Conservation (phyloP, 2,329 filamentous ascomycete species). For the Penicillium sp. region DNA sequence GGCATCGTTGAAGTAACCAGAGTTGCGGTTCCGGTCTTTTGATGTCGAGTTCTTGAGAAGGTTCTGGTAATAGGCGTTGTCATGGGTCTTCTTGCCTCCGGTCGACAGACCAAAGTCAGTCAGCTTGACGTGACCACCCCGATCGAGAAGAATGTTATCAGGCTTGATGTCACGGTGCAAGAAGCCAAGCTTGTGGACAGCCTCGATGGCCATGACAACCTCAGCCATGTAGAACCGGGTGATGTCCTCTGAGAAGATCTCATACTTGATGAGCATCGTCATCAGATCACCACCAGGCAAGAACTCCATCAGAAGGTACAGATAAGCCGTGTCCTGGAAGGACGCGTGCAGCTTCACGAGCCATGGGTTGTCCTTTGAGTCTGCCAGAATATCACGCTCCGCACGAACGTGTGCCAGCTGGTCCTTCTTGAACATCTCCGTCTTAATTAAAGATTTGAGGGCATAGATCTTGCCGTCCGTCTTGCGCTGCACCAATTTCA, state of each 20-base stretch:
- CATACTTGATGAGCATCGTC: constrained; percentile 99
- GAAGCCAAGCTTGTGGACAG: constrained; percentile 95
- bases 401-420: constrained; percentile 95
- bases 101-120: constrained; percentile 98
- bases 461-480: constrained; percentile 95
- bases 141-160: constrained; percentile 94
- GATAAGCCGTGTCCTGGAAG: constrained; percentile 91
- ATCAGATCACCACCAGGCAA: constrained; percentile 96
- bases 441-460: constrained; percentile 96
- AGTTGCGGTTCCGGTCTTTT: constrained; percentile 76
- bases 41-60: constrained; percentile 74
- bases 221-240: constrained; percentile 99
- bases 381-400: constrained; percentile 93
- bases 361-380: constrained; percentile 96
- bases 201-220: constrained; percentile 95
- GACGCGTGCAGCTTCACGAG: constrained; percentile 98
- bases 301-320: constrained; percentile 99
- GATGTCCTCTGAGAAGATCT: constrained; percentile 98
- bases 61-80: constrained; percentile 97
- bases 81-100: constrained; percentile 95
- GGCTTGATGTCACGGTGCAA: constrained; percentile 99
- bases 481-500: constrained; percentile 95
- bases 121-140: constrained; percentile 93
- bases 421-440: constrained; percentile 99
- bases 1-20: constrained; percentile 84